These are phyloP conservation scores for Cutaneotrichosporon arboriforme DNA, from an alignment of 1,284 basidiomycete species.

Conservation along the genomic window DNA sequence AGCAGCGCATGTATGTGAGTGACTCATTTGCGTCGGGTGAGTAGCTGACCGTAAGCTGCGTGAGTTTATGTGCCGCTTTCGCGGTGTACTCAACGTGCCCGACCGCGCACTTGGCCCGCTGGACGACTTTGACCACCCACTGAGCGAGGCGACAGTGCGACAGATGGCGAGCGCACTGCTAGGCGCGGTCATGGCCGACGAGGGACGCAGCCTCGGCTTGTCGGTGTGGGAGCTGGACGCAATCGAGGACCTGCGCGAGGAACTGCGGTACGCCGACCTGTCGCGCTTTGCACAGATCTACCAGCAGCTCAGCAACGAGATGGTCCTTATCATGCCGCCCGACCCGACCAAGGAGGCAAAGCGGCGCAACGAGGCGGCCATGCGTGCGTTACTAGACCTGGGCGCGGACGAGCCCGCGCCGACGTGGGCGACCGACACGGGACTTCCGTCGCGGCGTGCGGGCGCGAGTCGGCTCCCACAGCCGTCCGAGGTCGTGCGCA, in stretches of 20 bases:
- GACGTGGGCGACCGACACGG: conserved; percentile 24
- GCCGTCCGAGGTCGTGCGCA: conserved; percentile 34
- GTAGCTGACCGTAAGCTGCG: conserved; percentile 20
- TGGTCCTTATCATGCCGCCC: conserved; percentile 22
- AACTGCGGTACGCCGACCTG: conserved; percentile 40
- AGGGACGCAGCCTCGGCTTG: neutral
- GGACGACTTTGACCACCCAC: conserved; percentile 42
- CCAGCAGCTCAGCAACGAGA: conserved; percentile 18
- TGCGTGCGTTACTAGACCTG: conserved; percentile 30
- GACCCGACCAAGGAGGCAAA: conserved; percentile 5
- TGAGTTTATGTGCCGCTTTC: conserved; percentile 39
- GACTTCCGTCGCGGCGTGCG: conserved; percentile 24
- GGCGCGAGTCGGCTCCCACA: conserved; percentile 33
- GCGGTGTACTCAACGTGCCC: conserved; percentile 26
- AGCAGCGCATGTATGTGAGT: conserved; percentile 27
- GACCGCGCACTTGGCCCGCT: conserved; percentile 33
- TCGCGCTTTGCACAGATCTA: conserved; percentile 34
- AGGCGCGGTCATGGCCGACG: conserved; percentile 24
- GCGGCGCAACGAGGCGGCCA: conserved; percentile 21
- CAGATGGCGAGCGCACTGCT: conserved; percentile 34
- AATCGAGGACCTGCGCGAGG: conserved; percentile 28
- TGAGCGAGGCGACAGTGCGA: conserved; percentile 36
- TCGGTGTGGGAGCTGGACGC: neutral
- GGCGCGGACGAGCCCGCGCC: conserved; percentile 25
- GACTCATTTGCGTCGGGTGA: conserved; percentile 4